A percentile compares a stretch with the other conserved stretches of the same genome.
Evolutionary conservation across 179 eudicot genomes (phyloP).

Genomic region (Carnegiea gigantea): DNA sequence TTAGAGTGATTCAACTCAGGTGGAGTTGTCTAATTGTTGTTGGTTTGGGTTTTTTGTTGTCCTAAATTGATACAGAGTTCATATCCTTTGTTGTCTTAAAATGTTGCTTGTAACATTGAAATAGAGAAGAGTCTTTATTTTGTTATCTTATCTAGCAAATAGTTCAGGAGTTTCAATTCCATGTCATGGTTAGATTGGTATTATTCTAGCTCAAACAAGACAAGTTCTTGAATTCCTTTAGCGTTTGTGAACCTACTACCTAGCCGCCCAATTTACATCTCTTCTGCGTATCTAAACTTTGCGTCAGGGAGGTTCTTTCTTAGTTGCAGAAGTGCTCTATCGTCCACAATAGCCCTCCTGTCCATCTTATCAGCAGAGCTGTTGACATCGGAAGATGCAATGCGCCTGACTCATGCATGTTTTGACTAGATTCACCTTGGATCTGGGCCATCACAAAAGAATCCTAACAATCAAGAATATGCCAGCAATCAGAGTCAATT

Average conservation of each 20-base stretch:
- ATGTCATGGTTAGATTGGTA: neutral
- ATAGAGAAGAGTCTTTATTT: neutral
- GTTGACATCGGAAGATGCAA: neutral
- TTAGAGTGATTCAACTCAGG: neutral
- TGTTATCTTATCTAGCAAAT: neutral
- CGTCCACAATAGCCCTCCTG: neutral
- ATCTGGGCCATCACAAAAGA: neutral
- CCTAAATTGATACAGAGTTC: neutral
- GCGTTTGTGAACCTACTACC: neutral
- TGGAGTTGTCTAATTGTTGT: neutral
- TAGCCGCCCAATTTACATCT: neutral
- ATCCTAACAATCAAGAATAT: neutral
- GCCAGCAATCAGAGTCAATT: constrained; percentile 1
- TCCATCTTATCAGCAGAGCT: neutral
- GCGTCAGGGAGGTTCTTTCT: neutral
- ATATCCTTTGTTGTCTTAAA: neutral
- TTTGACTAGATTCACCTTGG: neutral
- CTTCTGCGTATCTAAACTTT: neutral
- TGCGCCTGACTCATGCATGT: neutral
- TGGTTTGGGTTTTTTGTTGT: neutral
- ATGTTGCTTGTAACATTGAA: neutral
- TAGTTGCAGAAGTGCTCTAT: constrained; percentile 1
- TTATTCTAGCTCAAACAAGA: neutral
- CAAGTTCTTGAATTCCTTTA: neutral
- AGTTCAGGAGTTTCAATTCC: neutral